Evolutionary conservation across 1,139 yeast genomes (phyloP), one percentile per base, ranked within the genome.

Genomic region (Saccharomyces hybrid): DNA sequence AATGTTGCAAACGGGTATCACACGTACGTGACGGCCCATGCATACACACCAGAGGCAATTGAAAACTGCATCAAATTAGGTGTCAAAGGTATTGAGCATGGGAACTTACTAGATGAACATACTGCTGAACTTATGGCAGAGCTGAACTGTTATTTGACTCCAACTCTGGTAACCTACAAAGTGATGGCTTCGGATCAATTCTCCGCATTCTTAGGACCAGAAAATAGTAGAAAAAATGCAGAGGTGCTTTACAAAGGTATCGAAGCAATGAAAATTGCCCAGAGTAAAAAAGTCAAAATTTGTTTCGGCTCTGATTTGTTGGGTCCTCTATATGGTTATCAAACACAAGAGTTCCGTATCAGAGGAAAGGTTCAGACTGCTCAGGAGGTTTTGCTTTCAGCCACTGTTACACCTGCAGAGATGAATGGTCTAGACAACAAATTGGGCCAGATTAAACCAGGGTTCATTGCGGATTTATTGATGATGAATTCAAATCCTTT

Each of bases 21-120:
- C 54, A 47, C 54, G 3, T 55, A 55, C 28, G 57, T 55, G 14
- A 55, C 57, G 5, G 57, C 55, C 1, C 57, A 53, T 48, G 57
- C 57, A 11, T 55, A 55, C 28, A 55, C 55, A 2, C 50, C 55
- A 4, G 57, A 55, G 48, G 53, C 56, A 1, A 54, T 54, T 11
- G 41, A 52, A 41, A 52, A 46, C 1, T 54, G 56, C 25, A 31
- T 54, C 44, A 54, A 38, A 29, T 38, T 46, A 11, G 56, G 56
- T 6, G 56, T 54, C 6, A 54, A 41, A 25, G 56, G 56, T 27
- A 54, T 54, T 29, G 56, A 54, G 29, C 56, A 54, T 20, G 56
- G 56, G 5, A 54, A 54, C 31, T 49, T 54, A 20, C 27, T 54
- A 14, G 56, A 54, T 46, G 55, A 54, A 23, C 53, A 47, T 16